Percentiles rank a stretch among this genome's conserved stretches.
Evolutionary conservation across 2,329 filamentous ascomycete species (phyloP).

Genomic region (Pezizomycotina sp.): DNA sequence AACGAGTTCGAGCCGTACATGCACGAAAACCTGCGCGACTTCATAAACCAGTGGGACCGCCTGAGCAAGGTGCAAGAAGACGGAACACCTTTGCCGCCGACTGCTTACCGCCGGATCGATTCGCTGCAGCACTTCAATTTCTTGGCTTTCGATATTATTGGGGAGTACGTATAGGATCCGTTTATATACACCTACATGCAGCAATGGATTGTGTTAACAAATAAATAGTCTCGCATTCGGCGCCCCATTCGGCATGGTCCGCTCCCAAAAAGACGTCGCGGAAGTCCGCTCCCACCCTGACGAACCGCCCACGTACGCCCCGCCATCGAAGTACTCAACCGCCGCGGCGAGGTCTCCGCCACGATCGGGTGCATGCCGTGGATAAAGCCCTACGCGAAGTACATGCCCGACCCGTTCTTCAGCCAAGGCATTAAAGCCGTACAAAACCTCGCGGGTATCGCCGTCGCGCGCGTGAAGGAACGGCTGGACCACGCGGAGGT

Average conservation of each 20-base stretch:
- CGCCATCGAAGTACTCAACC: conserved; percentile 76
- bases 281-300: conserved; percentile 50
- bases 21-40: conserved; percentile 56
- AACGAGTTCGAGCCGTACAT: conserved; percentile 82
- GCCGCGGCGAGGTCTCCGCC: conserved; percentile 69
- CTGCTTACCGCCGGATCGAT: conserved; percentile 48
- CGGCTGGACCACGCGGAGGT: conserved; percentile 49
- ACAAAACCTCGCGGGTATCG: conserved; percentile 69
- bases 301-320: conserved; percentile 49
- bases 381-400: conserved; percentile 65
- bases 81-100: too few relatives aligned
- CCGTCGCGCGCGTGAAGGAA: conserved; percentile 61
- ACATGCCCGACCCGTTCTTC: conserved; percentile 71
- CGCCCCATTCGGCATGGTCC: conserved; percentile 67
- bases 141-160: conserved; percentile 44
- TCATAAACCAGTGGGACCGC: conserved; percentile 56
- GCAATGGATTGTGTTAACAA: conserved; percentile 38
- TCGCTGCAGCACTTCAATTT: conserved; percentile 69
- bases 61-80: conserved; percentile 37
- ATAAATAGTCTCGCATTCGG: conserved; percentile 66
- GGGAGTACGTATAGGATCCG: conserved; percentile 37
- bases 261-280: conserved; percentile 56
- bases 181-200: conserved; percentile 31
- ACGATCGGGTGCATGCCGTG: conserved; percentile 58
- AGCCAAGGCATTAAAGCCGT: conserved; percentile 56